Evolutionary conservation across 176 grass and related monocot species (phyloP).

Genomic region (Carex myosuroides): DNA sequence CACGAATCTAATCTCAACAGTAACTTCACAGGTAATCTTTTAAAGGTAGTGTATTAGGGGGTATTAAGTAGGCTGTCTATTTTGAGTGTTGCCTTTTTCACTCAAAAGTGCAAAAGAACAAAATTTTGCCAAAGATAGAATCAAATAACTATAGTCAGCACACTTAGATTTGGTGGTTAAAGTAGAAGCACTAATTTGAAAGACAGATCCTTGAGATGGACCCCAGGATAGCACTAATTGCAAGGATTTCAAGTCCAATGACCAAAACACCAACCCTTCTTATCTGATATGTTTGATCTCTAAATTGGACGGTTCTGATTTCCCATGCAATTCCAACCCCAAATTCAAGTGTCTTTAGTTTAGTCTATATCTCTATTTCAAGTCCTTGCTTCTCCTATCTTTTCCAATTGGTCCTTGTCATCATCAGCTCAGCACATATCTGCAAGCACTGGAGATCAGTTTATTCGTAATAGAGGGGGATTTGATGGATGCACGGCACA

Average conservation of each 20-base stretch:
- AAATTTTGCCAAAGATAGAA: neutral
- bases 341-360: too few species aligned
- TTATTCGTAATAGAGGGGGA: too few species aligned
- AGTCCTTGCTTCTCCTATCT: neutral
- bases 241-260: neutral
- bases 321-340: neutral
- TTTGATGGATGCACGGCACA: neutral
- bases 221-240: neutral
- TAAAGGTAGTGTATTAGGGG: neutral
- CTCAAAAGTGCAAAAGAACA: conserved; percentile 4
- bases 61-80: neutral
- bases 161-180: conserved; percentile 12
- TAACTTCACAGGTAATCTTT: neutral
- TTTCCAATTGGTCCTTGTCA: neutral
- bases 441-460: neutral
- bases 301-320: neutral
- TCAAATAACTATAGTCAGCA: neutral
- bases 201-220: neutral
- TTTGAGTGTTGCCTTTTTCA: neutral
- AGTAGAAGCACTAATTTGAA: conserved; percentile 12
- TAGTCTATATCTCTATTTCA: too few species aligned
- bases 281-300: neutral
- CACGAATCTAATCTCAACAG: neutral
- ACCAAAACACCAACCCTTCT: neutral
- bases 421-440: neutral